These are phyloP conservation scores for Aspergillus fumigatiaffinis DNA, from an alignment of 2,329 filamentous ascomycete genomes.

Conservation along the genomic window DNA sequence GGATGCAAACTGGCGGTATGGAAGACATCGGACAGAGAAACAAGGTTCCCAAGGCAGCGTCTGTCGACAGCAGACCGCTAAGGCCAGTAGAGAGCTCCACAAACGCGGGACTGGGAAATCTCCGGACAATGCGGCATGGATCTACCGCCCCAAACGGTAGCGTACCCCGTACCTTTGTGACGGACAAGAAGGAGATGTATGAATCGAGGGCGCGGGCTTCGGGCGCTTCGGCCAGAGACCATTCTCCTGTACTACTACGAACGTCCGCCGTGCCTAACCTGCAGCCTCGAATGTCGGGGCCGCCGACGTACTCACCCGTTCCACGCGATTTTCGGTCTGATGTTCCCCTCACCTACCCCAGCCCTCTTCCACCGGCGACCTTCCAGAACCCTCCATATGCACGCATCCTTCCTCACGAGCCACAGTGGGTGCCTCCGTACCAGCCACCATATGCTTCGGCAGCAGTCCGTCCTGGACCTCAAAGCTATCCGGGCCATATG, in stretches of 20 bases:
- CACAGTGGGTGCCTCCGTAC: conserved; percentile 42
- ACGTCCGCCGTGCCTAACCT: conserved; percentile 40
- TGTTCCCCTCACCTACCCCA: conserved; percentile 33
- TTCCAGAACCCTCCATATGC: conserved; percentile 29
- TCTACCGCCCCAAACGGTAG: conserved; percentile 10
- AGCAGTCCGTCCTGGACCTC: conserved; percentile 29
- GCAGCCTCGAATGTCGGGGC: conserved; percentile 33
- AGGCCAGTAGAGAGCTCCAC: conserved; percentile 21
- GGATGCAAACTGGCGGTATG: conserved; percentile 47
- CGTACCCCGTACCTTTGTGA: conserved; percentile 31
- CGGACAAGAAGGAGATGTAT: conserved; percentile 37
- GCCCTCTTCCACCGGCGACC: conserved; percentile 34
- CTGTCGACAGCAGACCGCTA: conserved; percentile 10
- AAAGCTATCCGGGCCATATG: conserved; percentile 15
- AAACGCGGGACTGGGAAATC: conserved; percentile 9
- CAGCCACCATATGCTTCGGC: conserved; percentile 28
- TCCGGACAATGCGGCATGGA: conserved; percentile 18
- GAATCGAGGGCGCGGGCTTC: conserved; percentile 46
- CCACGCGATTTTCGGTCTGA: conserved; percentile 29
- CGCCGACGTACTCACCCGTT: conserved; percentile 33
- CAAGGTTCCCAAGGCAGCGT: conserved; percentile 8
- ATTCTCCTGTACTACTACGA: conserved; percentile 41
- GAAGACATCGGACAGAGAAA: conserved; percentile 14
- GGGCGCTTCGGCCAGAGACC: conserved; percentile 35
- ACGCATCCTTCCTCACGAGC: conserved; percentile 48